Evolutionary conservation across 176 grass and related monocot genomes (phyloP), one percentile per base, ranked within the genome.

Genomic region (Dendrocalamus sinicus): DNA sequence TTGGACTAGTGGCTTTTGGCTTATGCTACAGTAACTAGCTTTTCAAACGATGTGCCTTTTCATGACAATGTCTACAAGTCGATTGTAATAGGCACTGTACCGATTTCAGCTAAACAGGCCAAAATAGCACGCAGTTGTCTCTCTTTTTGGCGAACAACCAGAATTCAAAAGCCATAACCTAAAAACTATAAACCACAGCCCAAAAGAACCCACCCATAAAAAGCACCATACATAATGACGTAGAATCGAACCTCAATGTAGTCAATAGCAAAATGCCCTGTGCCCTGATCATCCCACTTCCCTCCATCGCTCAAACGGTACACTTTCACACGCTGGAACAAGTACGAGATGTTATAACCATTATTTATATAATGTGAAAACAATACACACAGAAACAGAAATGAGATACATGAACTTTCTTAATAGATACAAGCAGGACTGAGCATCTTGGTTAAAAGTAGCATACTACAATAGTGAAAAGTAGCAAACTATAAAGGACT

Each of bases 221-320:
- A 83, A 40, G 15, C 32, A 59, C 10, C 52, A 82, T 26, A 23
- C 6, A 67, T 84, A 78, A 4, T 30, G 15, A 65, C 26, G 26
- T 51, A 83, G 32, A 59, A 54, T 28, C 52, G 59, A 87, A 98
- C 95, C 93, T 98, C 93, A 61, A 91, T 61, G 70, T 95, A 95
- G 62, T 98, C 95, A 78, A 98, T 86, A 83, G 84, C 83, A 83
- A 98, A 93, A 69, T 98, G 93, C 20, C 95, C 95, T 79, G 95
- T 98, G 88, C 95, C 95, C 88, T 89, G 91, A 88, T 98, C 95
- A 72, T 98, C 95, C 95, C 95, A 98, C 75, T 98, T 98, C 43
- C 93, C 95, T 78, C 89, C 95, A 86, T 92, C 93, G 45, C 80
- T 79, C 89, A 98, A 90, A 52, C 95, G 89, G 72, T 98, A 98